These are phyloP conservation scores for Withania somnifera DNA, from an alignment of 305 asterid genomes.

Conservation along the genomic window DNA sequence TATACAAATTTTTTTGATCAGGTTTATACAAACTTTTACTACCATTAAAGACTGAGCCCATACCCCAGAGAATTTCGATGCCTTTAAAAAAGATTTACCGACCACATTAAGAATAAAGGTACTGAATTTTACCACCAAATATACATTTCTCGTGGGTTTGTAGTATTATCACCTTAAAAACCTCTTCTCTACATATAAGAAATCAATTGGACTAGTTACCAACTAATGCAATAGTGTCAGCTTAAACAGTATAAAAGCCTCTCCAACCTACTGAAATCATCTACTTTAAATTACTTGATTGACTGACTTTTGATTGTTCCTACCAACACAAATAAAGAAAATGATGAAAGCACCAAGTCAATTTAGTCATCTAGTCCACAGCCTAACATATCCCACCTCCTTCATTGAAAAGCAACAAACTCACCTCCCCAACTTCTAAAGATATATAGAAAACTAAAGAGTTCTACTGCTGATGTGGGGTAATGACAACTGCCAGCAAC, in stretches of 20 bases:
- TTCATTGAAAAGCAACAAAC: not conserved
- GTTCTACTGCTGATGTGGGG: not conserved
- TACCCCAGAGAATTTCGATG: not conserved
- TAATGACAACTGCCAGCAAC: not conserved
- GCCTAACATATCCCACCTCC: not conserved
- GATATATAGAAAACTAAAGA: not conserved
- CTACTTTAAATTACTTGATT: not conserved
- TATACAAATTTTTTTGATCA: not conserved
- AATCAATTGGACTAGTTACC: not conserved
- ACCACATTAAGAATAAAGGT: not conserved
- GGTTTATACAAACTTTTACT: not conserved
- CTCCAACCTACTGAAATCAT: not conserved
- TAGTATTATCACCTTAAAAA: not conserved
- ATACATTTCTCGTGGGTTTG: not conserved
- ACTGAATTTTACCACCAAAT: not conserved
- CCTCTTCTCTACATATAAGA: not conserved
- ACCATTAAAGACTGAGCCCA: not conserved
- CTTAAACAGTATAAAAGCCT: not conserved
- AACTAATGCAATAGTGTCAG: not conserved
- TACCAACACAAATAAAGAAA: not conserved
- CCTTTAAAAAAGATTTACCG: not conserved
- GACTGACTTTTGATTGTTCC: not conserved
- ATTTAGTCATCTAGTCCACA: not conserved
- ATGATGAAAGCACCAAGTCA: not conserved
- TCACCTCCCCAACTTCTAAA: not conserved